Evolutionary conservation across 148 eudicot species (phyloP).

Genomic region (Rhododendron mucronatum): DNA sequence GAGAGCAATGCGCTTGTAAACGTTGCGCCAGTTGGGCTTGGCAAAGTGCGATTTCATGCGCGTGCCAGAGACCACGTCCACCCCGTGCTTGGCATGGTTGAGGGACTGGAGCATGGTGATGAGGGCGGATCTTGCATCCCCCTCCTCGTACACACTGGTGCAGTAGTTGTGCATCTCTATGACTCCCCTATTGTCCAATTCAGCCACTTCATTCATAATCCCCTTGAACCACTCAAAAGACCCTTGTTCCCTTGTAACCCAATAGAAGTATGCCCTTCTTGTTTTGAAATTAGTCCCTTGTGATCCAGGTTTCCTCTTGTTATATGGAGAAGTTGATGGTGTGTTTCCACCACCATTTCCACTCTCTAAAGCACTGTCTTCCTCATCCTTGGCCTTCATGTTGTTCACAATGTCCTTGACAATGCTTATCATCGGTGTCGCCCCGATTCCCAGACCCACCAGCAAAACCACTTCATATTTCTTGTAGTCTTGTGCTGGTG

Average conservation of each 20-base stretch:
- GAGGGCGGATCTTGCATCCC: slow-evolving; percentile 47
- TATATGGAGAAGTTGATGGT: neutral
- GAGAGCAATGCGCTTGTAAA: slow-evolving; percentile 45
- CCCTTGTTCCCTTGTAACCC: slow-evolving; percentile 59
- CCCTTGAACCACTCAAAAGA: slow-evolving; percentile 62
- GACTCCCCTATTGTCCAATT: slow-evolving; percentile 35
- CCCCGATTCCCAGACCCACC: slow-evolving; percentile 50
- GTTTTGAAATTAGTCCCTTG: slow-evolving; percentile 28
- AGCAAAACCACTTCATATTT: slow-evolving; percentile 45
- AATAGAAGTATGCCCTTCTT: slow-evolving; percentile 45
- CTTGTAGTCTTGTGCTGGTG: slow-evolving; percentile 58
- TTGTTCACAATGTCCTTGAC: slow-evolving; percentile 53
- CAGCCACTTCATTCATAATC: slow-evolving; percentile 48
- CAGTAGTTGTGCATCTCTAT: slow-evolving; percentile 57
- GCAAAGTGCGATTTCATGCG: slow-evolving; percentile 48
- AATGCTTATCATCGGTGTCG: slow-evolving; percentile 55
- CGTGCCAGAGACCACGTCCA: slow-evolving; percentile 50
- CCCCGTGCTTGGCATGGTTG: slow-evolving; percentile 52
- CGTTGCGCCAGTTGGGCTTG: slow-evolving; percentile 50
- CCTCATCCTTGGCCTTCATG: slow-evolving; percentile 37
- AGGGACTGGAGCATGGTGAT: slow-evolving; percentile 48
- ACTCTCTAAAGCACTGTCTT: slow-evolving; percentile 25
- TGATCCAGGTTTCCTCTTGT: slow-evolving; percentile 13
- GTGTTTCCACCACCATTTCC: slow-evolving; percentile 10
- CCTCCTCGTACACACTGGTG: slow-evolving; percentile 54